Percentiles rank a stretch among this genome's conserved stretches.
phyloP scores from a whole-genome alignment of 2,329 filamentous ascomycete genomes.

The Dactylellina leptospora region DNA sequence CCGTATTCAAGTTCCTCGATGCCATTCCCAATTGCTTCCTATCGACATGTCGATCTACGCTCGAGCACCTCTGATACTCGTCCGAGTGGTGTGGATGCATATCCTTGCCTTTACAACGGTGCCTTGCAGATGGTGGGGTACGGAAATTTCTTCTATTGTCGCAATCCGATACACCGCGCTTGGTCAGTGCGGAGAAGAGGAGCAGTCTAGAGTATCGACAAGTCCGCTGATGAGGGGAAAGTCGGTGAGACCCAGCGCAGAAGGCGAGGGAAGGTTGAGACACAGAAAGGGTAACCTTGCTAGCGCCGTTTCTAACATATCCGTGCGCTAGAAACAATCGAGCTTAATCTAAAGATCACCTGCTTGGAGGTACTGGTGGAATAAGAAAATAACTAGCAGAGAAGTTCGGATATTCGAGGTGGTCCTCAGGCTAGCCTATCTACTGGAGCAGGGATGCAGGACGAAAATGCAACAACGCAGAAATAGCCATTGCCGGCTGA shows the following conservation, averaged over 20 bases:
- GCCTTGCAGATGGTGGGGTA: slow-evolving; percentile 51
- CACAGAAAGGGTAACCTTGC: slow-evolving; percentile 18
- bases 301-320: slow-evolving; percentile 47
- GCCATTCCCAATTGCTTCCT: slow-evolving; percentile 5
- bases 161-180: slow-evolving; percentile 45
- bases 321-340: slow-evolving; percentile 38
- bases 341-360: slow-evolving; percentile 40
- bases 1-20: slow-evolving; percentile 17
- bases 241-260: slow-evolving; percentile 3
- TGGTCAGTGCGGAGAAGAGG: slow-evolving; percentile 44
- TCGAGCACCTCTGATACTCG: slow-evolving; percentile 25
- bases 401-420: slow-evolving; percentile 43
- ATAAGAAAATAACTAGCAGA: slow-evolving; percentile 17
- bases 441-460: slow-evolving; percentile 29
- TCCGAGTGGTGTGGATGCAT: slow-evolving; percentile 32
- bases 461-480: slow-evolving; percentile 47
- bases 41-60: slow-evolving; percentile 13
- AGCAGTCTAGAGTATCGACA: slow-evolving; percentile 16
- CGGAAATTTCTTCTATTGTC: slow-evolving; percentile 52
- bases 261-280: neutral
- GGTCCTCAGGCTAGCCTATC: slow-evolving; percentile 11
- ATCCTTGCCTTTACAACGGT: slow-evolving; percentile 49
- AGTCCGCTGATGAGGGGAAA: slow-evolving; percentile 25
- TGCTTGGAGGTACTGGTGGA: slow-evolving; percentile 7
- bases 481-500: slow-evolving; percentile 53